These are phyloP conservation scores for Nephelium lappaceum DNA, from an alignment of 345 rosid species.

Conservation along the genomic window DNA sequence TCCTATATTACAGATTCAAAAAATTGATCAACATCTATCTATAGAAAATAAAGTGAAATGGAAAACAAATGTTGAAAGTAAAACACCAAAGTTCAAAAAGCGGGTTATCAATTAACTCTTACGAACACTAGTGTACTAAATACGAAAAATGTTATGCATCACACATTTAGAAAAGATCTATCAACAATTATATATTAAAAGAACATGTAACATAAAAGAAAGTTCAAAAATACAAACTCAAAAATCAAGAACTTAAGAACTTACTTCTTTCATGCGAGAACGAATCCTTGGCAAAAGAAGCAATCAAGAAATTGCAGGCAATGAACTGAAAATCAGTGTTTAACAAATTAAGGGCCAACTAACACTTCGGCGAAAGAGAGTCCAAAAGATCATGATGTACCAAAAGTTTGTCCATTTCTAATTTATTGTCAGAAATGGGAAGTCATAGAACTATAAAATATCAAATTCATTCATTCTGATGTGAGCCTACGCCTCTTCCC, in stretches of 20 bases:
- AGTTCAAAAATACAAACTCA: background rate
- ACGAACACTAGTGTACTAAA: background rate
- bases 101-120: background rate
- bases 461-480: conserved; percentile 40
- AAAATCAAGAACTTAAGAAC: conserved; percentile 13
- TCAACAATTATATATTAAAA: background rate
- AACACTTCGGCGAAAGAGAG: conserved; percentile 16
- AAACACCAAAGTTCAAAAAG: background rate
- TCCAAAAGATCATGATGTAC: conserved; percentile 17
- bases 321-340: conserved; percentile 21
- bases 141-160: background rate
- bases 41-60: background rate
- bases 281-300: conserved; percentile 17
- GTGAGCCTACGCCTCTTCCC: conserved; percentile 78
- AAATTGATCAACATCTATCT: background rate
- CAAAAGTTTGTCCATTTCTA: conserved; percentile 1
- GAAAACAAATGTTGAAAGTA: background rate
- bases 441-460: conserved; percentile 1
- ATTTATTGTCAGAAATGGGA: background rate
- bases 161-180: background rate
- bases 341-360: conserved; percentile 21
- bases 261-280: conserved; percentile 28
- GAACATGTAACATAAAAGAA: background rate
- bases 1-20: background rate
- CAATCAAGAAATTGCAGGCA: conserved; percentile 30